Conservation (phyloP, 2,329 filamentous ascomycete genomes). For the Colletotrichum plurivorum region DNA sequence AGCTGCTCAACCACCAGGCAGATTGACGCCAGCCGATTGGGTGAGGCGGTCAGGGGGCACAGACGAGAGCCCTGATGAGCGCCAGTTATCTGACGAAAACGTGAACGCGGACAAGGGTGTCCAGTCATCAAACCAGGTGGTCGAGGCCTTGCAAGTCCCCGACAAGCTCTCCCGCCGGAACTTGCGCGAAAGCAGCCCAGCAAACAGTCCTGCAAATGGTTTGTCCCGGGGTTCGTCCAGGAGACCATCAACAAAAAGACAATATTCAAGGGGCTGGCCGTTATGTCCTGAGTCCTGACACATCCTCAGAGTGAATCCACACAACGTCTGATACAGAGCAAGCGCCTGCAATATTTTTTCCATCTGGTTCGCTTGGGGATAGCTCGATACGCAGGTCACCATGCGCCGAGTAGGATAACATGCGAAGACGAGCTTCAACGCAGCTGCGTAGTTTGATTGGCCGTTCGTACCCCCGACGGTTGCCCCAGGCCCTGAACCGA, state of each 20-base stretch:
- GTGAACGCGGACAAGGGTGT: constrained; percentile 5
- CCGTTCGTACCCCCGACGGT: background rate
- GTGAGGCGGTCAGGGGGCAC: constrained; percentile 2
- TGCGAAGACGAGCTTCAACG: background rate
- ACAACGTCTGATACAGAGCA: constrained; percentile 10
- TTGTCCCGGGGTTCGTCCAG: background rate
- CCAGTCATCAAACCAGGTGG: constrained; percentile 5
- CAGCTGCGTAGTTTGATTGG: background rate
- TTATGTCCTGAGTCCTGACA: background rate
- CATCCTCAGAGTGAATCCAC: background rate
- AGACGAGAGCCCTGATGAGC: constrained; percentile 6
- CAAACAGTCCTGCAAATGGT: background rate
- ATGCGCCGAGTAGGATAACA: background rate
- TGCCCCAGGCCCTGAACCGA: background rate
- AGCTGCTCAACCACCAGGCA: constrained; percentile 8
- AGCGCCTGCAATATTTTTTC: background rate
- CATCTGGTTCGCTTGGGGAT: background rate
- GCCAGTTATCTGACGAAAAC: constrained; percentile 36
- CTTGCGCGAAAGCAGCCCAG: constrained; percentile 11
- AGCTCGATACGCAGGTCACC: background rate
- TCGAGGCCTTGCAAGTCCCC: background rate
- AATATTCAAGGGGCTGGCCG: background rate
- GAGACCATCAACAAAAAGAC: background rate
- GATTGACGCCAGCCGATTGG: constrained; percentile 22
- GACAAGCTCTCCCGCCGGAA: background rate